Base-by-base conservation (phyloP, 257 asterid genomes). In the Cruciata laevipes region DNA sequence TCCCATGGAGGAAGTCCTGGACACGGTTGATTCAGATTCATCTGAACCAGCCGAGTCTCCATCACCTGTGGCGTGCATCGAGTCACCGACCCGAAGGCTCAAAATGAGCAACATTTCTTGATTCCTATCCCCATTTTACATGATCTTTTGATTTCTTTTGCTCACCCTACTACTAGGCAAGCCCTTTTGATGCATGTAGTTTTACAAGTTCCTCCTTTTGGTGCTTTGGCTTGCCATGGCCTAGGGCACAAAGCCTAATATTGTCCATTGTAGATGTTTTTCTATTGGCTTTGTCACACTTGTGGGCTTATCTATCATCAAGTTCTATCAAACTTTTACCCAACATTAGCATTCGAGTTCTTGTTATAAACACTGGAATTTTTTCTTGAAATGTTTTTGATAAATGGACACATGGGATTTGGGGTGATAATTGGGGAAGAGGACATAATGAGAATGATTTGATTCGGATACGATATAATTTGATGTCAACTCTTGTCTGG, bases 401-500 rank as follows among this genome's bases (percentile, higher is more conserved):
- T 6, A 6, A 18, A 11, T 3, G 24, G 17, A 21, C 6, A 5
- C 2, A 7, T 57, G 17, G 63, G n/a, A 6, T 25, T 3, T 59
- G 20, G 20, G 10, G 6, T 58, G 63, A 24, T 24, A 14, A 58
- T 58, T 24, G 18, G 0, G 14, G 35, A 58, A 10, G 25, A 69
- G 73, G 37, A 31, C 32, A 32, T 64, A 32, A 47, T 63, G 31
- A 56, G 76, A 66, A 72, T 83, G 91, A 86, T 87, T 78, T 86
- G 88, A 89, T 89, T 84, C 91, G 18, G 95, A 90, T 89, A 71
- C 78, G 88, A 55, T 67, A 73, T 71, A 67, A 78, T 78, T 81
- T 62, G 75, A 77, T 81, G 85, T 75, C 83, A 82, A 80, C 67
- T 86, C 83, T 79, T 87, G 96, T 87, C 96, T 79, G 84, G 77